Percentiles rank a stretch among this genome's conserved stretches.
Conservation (phyloP, 2,329 filamentous ascomycete species). For the Byssochlamys sp. region DNA sequence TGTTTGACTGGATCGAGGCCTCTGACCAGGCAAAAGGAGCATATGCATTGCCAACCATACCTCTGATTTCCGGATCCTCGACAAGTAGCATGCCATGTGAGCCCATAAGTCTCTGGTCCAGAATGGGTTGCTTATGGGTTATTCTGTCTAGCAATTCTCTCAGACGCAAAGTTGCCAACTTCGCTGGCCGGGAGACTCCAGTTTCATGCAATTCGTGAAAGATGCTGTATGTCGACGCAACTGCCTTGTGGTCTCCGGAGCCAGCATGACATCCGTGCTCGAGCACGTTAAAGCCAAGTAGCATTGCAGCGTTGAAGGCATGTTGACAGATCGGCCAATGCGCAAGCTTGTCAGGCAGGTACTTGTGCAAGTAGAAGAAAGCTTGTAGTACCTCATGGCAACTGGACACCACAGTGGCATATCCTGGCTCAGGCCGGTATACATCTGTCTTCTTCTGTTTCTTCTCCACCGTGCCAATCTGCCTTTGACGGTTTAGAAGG, state of each 20-base stretch:
- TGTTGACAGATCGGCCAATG: constrained; percentile 2
- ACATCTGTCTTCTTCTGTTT: neutral
- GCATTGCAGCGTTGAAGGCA: constrained; percentile 1
- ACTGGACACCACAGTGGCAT: neutral
- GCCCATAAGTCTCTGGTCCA: constrained; percentile 6
- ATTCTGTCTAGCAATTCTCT: neutral
- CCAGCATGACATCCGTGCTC: neutral
- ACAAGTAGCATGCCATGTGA: constrained; percentile 12
- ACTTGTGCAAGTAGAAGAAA: constrained; percentile 1
- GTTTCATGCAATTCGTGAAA: neutral
- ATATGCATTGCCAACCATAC: neutral
- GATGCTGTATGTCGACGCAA: neutral
- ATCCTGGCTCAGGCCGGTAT: neutral
- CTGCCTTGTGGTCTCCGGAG: neutral
- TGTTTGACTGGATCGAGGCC: neutral
- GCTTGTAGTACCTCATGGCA: constrained; percentile 1
- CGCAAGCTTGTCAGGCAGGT: neutral
- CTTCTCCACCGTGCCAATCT: neutral
- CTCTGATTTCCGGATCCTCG: constrained; percentile 5
- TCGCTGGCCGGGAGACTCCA: neutral
- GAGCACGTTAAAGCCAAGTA: neutral
- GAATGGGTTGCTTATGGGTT: neutral
- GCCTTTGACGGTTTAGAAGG: constrained; percentile 2
- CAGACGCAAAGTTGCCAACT: neutral
- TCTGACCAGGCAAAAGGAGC: neutral